phyloP scores from a whole-genome alignment of 306 rosid genomes.

The Elaeagnus macrophylla region DNA sequence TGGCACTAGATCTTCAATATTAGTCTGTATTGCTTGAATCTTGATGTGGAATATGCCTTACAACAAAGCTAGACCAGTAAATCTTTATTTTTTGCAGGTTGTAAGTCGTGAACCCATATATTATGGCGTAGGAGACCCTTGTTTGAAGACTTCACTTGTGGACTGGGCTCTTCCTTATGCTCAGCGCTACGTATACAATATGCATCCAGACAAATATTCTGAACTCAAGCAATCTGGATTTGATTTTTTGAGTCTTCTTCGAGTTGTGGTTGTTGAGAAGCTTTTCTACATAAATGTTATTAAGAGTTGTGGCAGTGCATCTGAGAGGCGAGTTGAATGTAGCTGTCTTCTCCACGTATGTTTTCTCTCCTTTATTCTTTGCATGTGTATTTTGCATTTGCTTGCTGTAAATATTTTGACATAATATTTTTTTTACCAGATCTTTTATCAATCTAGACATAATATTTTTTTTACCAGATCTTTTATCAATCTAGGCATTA shows the following conservation, averaged over 20 bases:
- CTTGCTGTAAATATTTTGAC: no score
- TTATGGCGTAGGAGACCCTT: slow-evolving; percentile 46
- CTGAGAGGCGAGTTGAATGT: slow-evolving; percentile 49
- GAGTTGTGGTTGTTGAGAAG: slow-evolving; percentile 69
- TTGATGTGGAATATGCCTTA: no score
- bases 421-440: no score
- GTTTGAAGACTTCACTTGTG: slow-evolving; percentile 49
- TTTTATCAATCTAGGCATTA: no score
- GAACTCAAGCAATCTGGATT: slow-evolving; percentile 67
- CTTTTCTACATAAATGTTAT: slow-evolving; percentile 66
- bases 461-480: no score
- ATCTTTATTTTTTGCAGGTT: slow-evolving; percentile 42
- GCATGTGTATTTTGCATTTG: not conserved
- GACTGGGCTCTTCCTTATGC: slow-evolving; percentile 84
- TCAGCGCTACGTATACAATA: slow-evolving; percentile 65
- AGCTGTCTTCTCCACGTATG: slow-evolving; percentile 73
- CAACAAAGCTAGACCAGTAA: no score
- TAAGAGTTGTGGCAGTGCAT: slow-evolving; percentile 39
- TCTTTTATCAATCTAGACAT: no score
- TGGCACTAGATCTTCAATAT: no score
- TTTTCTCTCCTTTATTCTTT: not conserved
- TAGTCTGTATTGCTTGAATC: no score
- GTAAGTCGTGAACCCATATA: slow-evolving; percentile 76
- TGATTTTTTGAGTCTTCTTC: slow-evolving; percentile 34
- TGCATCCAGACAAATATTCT: slow-evolving; percentile 45